Base-by-base conservation (phyloP, 345 rosid genomes). In the Psidium guajava region DNA sequence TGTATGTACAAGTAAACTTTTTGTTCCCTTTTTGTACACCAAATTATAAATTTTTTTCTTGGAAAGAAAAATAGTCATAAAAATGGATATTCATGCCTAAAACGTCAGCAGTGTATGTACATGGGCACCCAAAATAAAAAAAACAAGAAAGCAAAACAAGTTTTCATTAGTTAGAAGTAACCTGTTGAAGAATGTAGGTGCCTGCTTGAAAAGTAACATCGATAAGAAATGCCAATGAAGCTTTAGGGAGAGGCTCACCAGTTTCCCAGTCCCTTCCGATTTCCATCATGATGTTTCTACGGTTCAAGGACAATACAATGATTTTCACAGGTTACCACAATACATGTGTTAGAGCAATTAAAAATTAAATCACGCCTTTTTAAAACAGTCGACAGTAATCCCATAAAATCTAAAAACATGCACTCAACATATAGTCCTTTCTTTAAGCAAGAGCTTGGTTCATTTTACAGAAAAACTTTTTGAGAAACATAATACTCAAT, bases 281-380 rank as follows among this genome's bases (percentile, higher is more conserved):
- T 90, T 96, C 93, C 96, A 95, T 93, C 89, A 96, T 89, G 56
- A 98, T 96, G 88, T 93, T 95, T 92, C 96, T 95, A 85, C 82
- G 89, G n/a, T 36, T 36, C 57, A 83, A 32, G 42, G 56, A 42
- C 50, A 73, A 15, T 3, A 14, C 15, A 61, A 61, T 28, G 74
- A 15, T 27, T 59, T 57, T 25, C 10, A 36, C 20, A 59, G 10
- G 9, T 27, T 59, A n/a, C 5, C 20, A 27, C 36, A 44, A 6
- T 44, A 44, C 47, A 44, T 44, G 6, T 6, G 47, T 44, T 44
- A 4, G 6, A 44, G 47, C 7, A 40, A 40, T 40, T 40, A 40
- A 40, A 40, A 2, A 40, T 40, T 40, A 40, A 40, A 40, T 40
- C 42, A 40, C 42, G 42, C 42, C 42, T 40, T 44, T 44, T 44